Conservation (phyloP, 2,329 filamentous ascomycete genomes). For the Penicillium sp. region DNA sequence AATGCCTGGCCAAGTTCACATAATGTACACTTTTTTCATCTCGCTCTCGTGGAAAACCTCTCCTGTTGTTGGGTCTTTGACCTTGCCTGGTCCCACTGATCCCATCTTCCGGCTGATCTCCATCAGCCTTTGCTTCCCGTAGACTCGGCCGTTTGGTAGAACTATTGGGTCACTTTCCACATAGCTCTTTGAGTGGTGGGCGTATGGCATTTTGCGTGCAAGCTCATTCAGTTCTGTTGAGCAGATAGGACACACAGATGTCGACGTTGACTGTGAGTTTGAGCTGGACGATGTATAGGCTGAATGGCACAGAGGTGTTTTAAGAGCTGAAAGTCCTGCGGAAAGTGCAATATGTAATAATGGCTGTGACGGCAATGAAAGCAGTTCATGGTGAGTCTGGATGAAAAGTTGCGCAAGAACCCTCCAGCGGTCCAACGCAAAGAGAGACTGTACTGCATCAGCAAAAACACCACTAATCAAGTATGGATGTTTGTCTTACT, state of each 20-base stretch:
- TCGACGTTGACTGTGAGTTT: constrained; percentile 50
- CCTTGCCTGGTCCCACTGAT: constrained; percentile 49
- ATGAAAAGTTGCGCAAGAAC: constrained; percentile 73
- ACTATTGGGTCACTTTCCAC: constrained; percentile 81
- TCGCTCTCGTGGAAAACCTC: constrained; percentile 54
- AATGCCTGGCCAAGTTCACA: constrained; percentile 40
- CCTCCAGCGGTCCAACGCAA: constrained; percentile 63
- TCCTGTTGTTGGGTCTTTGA: constrained; percentile 72
- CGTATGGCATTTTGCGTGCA: constrained; percentile 80
- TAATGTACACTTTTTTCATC: constrained; percentile 84
- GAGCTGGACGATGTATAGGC: constrained; percentile 49
- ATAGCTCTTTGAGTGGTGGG: constrained; percentile 86
- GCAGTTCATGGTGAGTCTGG: constrained; percentile 73
- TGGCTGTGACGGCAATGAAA: constrained; percentile 70
- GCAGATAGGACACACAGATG: constrained; percentile 87
- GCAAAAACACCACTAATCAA: background rate
- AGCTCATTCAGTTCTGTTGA: constrained; percentile 89
- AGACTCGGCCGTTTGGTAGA: constrained; percentile 77
- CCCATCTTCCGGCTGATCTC: constrained; percentile 73
- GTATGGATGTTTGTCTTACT: constrained; percentile 30
- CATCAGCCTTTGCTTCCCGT: constrained; percentile 64
- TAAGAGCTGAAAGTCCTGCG: constrained; percentile 84
- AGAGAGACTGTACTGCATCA: constrained; percentile 51
- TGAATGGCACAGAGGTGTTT: constrained; percentile 87
- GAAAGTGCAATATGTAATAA: constrained; percentile 84